Evolutionary conservation across 2,329 filamentous ascomycete species (phyloP).

Genomic region (Epichloe gansuensis): DNA sequence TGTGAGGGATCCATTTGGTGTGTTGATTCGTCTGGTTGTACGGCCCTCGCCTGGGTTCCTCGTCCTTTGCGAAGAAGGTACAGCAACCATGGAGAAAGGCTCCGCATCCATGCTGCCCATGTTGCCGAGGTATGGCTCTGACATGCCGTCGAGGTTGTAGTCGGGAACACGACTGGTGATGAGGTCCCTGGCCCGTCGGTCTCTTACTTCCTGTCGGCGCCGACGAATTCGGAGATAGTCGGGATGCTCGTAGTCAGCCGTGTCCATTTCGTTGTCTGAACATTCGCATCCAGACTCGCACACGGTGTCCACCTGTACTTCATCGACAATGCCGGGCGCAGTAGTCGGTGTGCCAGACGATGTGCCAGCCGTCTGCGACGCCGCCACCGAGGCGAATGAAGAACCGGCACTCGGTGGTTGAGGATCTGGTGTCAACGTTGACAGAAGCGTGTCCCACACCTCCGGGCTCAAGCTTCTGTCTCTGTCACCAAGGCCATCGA

Average conservation of each 20-base stretch:
- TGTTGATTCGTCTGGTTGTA: slow-evolving; percentile 1
- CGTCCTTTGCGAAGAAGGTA: not conserved
- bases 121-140: slow-evolving; percentile 3
- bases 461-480: slow-evolving; percentile 70
- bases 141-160: slow-evolving; percentile 9
- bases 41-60: not conserved
- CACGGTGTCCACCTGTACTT: slow-evolving; percentile 24
- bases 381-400: slow-evolving; percentile 58
- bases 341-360: slow-evolving; percentile 30
- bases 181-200: not conserved
- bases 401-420: slow-evolving; percentile 68
- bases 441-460: slow-evolving; percentile 69
- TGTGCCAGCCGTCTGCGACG: slow-evolving; percentile 28
- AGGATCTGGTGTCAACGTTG: slow-evolving; percentile 68
- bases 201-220: slow-evolving; percentile 3
- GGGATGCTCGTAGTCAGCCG: slow-evolving; percentile 29
- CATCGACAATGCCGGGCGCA: slow-evolving; percentile 24
- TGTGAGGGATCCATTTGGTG: slow-evolving; percentile 1
- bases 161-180: slow-evolving; percentile 8
- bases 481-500: slow-evolving; percentile 74
- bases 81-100: not conserved
- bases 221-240: slow-evolving; percentile 8
- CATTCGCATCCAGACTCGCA: slow-evolving; percentile 42
- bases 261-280: slow-evolving; percentile 43
- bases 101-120: not conserved